Base-by-base conservation (phyloP, 805 yeast species). In the Metschnikowia drakensbergensis region DNA sequence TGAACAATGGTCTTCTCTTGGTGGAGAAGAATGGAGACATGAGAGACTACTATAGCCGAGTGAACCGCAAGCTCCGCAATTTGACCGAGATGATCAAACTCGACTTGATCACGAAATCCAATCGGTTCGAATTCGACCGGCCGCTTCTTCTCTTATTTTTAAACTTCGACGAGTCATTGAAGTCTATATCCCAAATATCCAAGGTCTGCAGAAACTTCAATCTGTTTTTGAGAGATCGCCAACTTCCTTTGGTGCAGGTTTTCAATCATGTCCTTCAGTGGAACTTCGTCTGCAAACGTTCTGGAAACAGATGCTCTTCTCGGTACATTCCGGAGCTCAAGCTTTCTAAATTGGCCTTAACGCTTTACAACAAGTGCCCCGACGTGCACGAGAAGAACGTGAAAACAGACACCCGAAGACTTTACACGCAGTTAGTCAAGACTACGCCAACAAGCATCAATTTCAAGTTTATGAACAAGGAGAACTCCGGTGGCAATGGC, bases 331-430 rank as follows among this genome's bases (percentile, higher is more conserved):
- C 75, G 9, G 66, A 62, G 45, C 61, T 63, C 33, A 68, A 68
- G 33, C 59, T 77, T 17, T 65, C 76, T 3, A 73, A 69, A 43
- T 48, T 83, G 3, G 71, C 86, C 6, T 62, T 82, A 56, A 71
- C 75, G 22, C 65, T 86, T 2, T 86, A 84, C 64, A 84, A 83
- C 58, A 66, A 75, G 40, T 71, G 86, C 50, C 83, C 83, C 1
- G 58, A 65, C 34, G 54, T 33, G 51, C 48, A 39, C 23, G 51
- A 31, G 9, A 25, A 27, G 25, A 36, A n/a, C 26, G 25, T 9
- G 39, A 43, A 35, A 25, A 31, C 31, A 3, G 52, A 54, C 31
- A 50, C 53, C 3, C 29, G 32, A 10, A 44, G 37, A 40, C 53
- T 64, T 23, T 70, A 55, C 46, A 62, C 76, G 1, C 68, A 67